These are phyloP conservation scores for Fusarium bactridioides DNA, from an alignment of 2,329 filamentous ascomycete genomes.

Conservation along the genomic window DNA sequence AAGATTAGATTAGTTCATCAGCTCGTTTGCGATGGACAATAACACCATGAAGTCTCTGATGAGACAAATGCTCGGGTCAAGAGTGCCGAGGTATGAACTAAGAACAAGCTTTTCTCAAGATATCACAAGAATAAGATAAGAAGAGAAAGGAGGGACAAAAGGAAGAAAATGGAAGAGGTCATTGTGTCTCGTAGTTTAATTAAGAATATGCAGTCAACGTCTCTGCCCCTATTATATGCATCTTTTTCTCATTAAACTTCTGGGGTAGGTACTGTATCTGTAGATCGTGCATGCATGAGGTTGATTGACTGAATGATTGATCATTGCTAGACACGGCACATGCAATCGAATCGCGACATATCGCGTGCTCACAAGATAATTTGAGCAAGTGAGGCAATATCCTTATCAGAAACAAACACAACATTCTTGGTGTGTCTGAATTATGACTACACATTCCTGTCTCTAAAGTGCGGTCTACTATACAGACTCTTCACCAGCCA, in stretches of 20 bases:
- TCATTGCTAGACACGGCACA: background rate
- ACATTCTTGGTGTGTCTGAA: background rate
- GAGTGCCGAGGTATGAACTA: background rate
- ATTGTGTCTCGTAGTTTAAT: background rate
- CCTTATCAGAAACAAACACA: background rate
- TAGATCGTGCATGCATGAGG: background rate
- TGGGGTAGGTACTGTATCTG: background rate
- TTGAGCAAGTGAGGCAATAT: background rate
- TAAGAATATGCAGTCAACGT: background rate
- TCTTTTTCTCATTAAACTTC: background rate
- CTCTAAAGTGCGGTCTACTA: background rate
- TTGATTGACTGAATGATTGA: background rate
- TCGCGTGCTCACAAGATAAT: background rate
- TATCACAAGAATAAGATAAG: background rate
- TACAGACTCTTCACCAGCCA: background rate
- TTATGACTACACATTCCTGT: constrained; percentile 9
- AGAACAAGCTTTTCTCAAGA: background rate
- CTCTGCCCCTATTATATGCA: background rate
- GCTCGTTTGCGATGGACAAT: background rate
- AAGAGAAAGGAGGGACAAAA: background rate
- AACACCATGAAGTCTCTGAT: constrained; percentile 18
- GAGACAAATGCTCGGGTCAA: background rate
- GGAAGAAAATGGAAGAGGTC: background rate
- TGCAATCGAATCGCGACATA: background rate
- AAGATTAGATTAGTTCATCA: background rate